Evolutionary conservation across 1,284 basidiomycete species (phyloP).

Genomic region (Rhodotorula glutinis): DNA sequence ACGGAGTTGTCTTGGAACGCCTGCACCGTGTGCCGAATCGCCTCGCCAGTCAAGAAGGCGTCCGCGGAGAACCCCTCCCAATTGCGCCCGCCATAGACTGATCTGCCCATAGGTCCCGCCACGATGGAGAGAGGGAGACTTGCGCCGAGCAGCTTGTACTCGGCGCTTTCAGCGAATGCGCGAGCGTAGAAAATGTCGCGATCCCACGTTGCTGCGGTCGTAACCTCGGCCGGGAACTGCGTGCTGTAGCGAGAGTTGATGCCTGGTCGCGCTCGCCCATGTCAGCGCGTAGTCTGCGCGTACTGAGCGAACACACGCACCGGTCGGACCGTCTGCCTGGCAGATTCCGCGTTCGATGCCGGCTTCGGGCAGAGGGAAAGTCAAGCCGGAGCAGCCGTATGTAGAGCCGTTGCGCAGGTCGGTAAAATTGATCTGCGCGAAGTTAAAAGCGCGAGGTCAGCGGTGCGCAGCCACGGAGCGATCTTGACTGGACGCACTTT

Average conservation of each 20-base stretch:
- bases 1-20: slow-evolving; percentile 71
- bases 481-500: neutral
- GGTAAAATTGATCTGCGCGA: slow-evolving; percentile 5
- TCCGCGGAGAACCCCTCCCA: slow-evolving; percentile 74
- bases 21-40: neutral
- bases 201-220: slow-evolving; percentile 54
- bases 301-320: neutral
- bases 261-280: neutral
- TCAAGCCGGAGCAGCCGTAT: slow-evolving; percentile 5
- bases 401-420: neutral
- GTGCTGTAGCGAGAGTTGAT: slow-evolving; percentile 14
- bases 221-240: slow-evolving; percentile 50
- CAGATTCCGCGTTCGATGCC: neutral
- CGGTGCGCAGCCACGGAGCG: fast-evolving
- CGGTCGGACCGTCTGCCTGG: neutral
- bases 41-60: slow-evolving; percentile 5
- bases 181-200: slow-evolving; percentile 51
- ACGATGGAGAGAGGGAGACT: slow-evolving; percentile 58
- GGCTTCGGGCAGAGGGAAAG: neutral
- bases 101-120: slow-evolving; percentile 14
- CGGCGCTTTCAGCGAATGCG: slow-evolving; percentile 51
- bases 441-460: neutral
- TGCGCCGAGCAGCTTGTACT: slow-evolving; percentile 64
- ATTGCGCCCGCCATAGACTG: slow-evolving; percentile 58
- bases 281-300: too few species aligned